phyloP scores from a whole-genome alignment of 1,139 yeast genomes.

The Suhomyces terraborum region DNA sequence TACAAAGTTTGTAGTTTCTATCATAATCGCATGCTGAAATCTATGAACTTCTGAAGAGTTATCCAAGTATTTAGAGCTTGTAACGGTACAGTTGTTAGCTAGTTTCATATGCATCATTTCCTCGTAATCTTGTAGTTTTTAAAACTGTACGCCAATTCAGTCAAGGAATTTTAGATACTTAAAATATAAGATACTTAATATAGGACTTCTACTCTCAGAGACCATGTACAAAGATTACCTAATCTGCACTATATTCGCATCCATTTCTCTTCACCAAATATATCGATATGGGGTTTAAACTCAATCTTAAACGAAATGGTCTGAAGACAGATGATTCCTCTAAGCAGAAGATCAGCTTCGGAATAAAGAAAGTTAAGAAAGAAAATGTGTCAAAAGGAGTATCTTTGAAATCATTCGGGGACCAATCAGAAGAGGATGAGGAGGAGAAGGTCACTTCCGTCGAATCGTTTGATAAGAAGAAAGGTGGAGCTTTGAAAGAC shows the following conservation, averaged over 20 bases:
- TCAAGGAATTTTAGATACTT: too few species aligned
- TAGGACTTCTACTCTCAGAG: too few species aligned
- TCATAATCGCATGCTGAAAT: too few species aligned
- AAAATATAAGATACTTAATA: too few species aligned
- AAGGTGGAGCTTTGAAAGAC: constrained; percentile 27
- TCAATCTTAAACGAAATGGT: constrained; percentile 25
- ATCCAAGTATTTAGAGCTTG: too few species aligned
- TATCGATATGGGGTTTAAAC: constrained; percentile 24
- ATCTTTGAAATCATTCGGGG: constrained; percentile 14
- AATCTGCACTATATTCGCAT: constrained; percentile 1
- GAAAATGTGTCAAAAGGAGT: background rate
- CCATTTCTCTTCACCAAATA: background rate
- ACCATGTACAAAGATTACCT: too few species aligned
- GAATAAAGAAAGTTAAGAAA: background rate
- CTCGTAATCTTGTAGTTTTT: too few species aligned
- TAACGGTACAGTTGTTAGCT: too few species aligned
- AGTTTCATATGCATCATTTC: too few species aligned
- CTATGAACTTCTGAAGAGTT: too few species aligned
- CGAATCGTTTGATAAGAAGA: constrained; percentile 12
- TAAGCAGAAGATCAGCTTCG: constrained; percentile 9
- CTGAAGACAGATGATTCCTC: constrained; percentile 3
- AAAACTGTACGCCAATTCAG: too few species aligned
- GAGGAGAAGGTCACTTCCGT: constrained; percentile 7
- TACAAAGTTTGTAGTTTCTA: too few species aligned
- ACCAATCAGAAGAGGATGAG: constrained; percentile 25